Evolutionary conservation across 768 basidiomycete genomes (phyloP).

Genomic region (Hericium alpestre): DNA sequence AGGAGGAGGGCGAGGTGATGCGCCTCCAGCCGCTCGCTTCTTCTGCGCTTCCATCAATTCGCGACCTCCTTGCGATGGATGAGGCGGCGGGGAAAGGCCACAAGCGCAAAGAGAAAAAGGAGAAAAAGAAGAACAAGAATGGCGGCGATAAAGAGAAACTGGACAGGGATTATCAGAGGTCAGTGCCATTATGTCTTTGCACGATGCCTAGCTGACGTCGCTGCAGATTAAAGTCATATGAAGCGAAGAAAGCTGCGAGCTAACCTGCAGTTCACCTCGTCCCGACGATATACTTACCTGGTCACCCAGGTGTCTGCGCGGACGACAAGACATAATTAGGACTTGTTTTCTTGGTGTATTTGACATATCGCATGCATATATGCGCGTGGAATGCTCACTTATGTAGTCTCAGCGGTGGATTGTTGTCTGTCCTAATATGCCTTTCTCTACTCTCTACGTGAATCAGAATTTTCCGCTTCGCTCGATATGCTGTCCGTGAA

Average conservation of each 20-base stretch:
- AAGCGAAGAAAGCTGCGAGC: conserved; percentile 18
- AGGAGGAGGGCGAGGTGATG: conserved; percentile 33
- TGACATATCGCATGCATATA: too few relatives aligned
- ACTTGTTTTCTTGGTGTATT: too few relatives aligned
- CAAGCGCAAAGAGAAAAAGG: conserved; percentile 66
- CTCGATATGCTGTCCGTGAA: too few relatives aligned
- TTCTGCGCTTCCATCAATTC: conserved; percentile 76
- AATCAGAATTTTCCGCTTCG: too few relatives aligned
- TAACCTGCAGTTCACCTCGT: conserved; percentile 4
- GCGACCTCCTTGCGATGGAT: conserved; percentile 72
- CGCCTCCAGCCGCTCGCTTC: conserved; percentile 68
- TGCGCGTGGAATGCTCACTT: too few relatives aligned
- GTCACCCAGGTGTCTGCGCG: too few relatives aligned
- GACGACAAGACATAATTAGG: too few relatives aligned
- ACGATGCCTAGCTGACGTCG: neutral
- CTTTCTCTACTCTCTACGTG: too few relatives aligned
- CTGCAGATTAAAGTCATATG: conserved; percentile 21
- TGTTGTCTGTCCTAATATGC: too few relatives aligned
- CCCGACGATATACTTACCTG: neutral
- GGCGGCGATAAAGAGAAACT: conserved; percentile 28
- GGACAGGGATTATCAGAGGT: conserved; percentile 52
- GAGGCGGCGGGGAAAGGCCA: conserved; percentile 51
- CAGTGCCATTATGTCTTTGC: conserved; percentile 11
- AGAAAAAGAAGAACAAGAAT: conserved; percentile 49
- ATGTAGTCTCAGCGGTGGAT: too few relatives aligned